Evolutionary conservation across 2,329 filamentous ascomycete genomes (phyloP), one percentile per base, ranked within the genome.

Genomic region (Monosporascus sp.): DNA sequence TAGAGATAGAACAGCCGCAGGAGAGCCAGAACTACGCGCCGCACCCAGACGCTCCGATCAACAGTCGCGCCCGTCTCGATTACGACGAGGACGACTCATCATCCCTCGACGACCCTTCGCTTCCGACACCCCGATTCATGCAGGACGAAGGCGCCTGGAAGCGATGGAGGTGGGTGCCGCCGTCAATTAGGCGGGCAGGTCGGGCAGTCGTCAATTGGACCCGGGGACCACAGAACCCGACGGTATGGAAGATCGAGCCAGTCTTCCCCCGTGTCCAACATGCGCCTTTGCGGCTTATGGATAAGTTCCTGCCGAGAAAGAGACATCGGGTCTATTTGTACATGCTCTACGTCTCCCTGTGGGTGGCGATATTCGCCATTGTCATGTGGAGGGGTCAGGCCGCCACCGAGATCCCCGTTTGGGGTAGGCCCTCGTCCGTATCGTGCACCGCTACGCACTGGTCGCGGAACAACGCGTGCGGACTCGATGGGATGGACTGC

Each of bases 401-500:
- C 44, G 74, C 77, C 2, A 76, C 80, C 24, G 82, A 88, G 57
- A 80, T 93, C 51, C 78, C 78, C 15, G 85, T 81, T 48, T 89
- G 86, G 74, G 88, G 87, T 17, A 75, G 73, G 46, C 87, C 88
- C 0, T 76, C 79, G 51, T 76, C 79, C 50, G 81, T 93, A 44
- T 75, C 81, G 31, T 94, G 89, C 67, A 81, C 80, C 14, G 77
- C 80, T 51, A 80, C 84, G 15, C 89, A 88, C 65, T 94, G 89
- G 88, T 78, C 74, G 8, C 67, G 83, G 38, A 85, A 83, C 36
- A 92, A 91, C 64, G 74, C 73, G 14, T 94, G 89, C 67, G 89
- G 88, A 1, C 64, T 93, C 15, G 84, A 93, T 60, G 89, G 89
- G 7, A 82, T 84, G 55, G 75, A 83, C 50, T 94, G 89, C 64